Percentiles rank a stretch among this genome's conserved stretches.
These are phyloP conservation scores for Celoporthe dispersa DNA, from an alignment of 2,329 filamentous ascomycete genomes.

Conservation along the genomic window DNA sequence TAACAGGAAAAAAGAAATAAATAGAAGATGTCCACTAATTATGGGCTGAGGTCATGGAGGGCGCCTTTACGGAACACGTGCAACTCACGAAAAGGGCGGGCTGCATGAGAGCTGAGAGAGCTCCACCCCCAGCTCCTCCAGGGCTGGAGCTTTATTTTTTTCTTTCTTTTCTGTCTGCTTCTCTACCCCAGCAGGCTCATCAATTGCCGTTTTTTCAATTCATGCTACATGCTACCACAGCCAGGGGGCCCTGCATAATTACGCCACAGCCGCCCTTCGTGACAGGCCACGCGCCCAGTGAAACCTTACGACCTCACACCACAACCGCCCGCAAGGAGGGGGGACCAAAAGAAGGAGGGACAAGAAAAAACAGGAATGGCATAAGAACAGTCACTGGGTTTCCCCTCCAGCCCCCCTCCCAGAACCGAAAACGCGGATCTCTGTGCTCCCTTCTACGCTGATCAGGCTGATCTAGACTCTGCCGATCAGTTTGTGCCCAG, in stretches of 20 bases:
- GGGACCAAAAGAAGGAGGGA: background rate
- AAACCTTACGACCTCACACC: slow-evolving; percentile 2
- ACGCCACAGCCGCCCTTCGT: background rate
- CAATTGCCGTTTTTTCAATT: background rate
- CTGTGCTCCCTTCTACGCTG: background rate
- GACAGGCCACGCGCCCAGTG: background rate
- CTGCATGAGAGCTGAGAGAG: background rate
- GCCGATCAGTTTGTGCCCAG: background rate
- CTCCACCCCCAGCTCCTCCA: background rate
- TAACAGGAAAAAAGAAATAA: no score
- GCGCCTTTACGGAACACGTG: background rate
- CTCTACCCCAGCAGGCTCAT: background rate
- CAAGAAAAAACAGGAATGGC: background rate
- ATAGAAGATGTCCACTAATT: no score
- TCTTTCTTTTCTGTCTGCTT: no score
- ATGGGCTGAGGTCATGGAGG: no score
- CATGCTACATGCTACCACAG: background rate
- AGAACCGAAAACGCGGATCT: background rate
- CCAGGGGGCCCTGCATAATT: background rate
- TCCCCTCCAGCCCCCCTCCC: no score
- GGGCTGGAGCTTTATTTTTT: no score
- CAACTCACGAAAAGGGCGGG: background rate
- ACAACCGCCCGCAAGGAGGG: background rate
- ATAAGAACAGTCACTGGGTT: background rate
- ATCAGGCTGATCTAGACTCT: background rate